Evolutionary conservation across 495 filamentous ascomycete genomes (phyloP).

Genomic region (Penicillium canariense): DNA sequence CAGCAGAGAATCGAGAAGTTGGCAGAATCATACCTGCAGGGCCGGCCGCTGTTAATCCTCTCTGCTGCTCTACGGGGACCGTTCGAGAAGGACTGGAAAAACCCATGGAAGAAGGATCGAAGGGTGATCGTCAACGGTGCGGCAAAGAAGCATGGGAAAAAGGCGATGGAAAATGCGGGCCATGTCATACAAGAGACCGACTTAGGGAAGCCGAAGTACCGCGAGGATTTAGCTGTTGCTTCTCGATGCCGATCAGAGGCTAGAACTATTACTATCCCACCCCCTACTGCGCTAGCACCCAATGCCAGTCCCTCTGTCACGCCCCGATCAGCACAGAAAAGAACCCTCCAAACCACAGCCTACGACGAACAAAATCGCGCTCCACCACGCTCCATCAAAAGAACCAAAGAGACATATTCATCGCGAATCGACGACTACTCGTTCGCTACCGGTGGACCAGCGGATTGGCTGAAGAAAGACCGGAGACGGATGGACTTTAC

Average conservation of each 20-base stretch:
- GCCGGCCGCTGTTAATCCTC: constrained; percentile 55
- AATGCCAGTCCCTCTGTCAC: not conserved
- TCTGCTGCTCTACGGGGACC: constrained; percentile 63
- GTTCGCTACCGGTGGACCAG: constrained; percentile 2
- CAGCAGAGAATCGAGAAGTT: constrained; percentile 56
- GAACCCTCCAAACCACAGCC: not conserved
- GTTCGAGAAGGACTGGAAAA: constrained; percentile 61
- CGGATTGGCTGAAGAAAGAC: constrained; percentile 44
- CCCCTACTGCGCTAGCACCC: not conserved
- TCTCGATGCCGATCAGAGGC: not conserved
- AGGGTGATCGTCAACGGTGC: not conserved
- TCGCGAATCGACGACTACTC: not conserved
- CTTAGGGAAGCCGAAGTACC: constrained; percentile 3
- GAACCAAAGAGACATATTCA: constrained; percentile 1
- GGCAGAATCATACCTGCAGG: constrained; percentile 57
- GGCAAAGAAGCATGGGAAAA: not conserved
- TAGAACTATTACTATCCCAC: not conserved
- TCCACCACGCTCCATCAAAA: constrained; percentile 2
- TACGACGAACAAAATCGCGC: not conserved
- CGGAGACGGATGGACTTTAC: constrained; percentile 30
- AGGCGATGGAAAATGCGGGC: not conserved
- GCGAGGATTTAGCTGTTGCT: constrained; percentile 3
- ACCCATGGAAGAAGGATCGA: constrained; percentile 57
- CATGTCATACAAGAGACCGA: constrained; percentile 24
- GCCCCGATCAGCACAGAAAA: constrained; percentile 1